Conservation (phyloP, 306 rosid species). For the Alnus rubra region DNA sequence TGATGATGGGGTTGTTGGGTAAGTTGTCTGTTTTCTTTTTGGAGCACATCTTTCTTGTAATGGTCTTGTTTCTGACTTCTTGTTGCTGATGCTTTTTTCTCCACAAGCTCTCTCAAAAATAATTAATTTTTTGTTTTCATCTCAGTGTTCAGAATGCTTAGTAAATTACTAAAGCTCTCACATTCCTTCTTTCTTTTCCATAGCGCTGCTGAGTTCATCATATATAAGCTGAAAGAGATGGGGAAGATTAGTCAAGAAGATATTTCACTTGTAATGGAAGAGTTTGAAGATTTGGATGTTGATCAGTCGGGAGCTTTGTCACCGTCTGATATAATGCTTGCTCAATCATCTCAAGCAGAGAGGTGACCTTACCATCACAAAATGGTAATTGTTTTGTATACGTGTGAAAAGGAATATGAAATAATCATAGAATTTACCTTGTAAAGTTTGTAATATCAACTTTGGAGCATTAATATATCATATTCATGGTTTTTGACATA, state of each 20-base stretch:
- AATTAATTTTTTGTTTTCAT: not conserved
- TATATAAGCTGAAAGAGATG: constrained; percentile 87
- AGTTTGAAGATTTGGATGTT: constrained; percentile 83
- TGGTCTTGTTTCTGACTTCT: not conserved
- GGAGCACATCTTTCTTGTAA: not conserved
- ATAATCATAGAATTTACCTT: not conserved
- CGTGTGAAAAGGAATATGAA: not conserved
- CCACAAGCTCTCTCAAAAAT: not conserved
- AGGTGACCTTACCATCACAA: constrained; percentile 1
- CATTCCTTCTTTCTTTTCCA: constrained; percentile 4
- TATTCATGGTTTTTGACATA: not conserved
- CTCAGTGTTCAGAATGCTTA: not conserved
- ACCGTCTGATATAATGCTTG: constrained; percentile 57
- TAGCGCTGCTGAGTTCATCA: constrained; percentile 76
- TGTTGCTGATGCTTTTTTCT: not conserved
- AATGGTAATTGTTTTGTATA: not conserved
- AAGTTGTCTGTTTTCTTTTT: constrained; percentile 31
- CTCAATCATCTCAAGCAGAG: constrained; percentile 48
- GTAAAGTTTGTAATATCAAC: not conserved
- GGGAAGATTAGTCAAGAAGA: constrained; percentile 84
- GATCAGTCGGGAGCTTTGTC: constrained; percentile 86
- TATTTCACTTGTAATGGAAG: constrained; percentile 62
- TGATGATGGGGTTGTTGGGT: constrained; percentile 75
- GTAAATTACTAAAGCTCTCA: not conserved
- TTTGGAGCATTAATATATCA: not conserved